phyloP scores from a whole-genome alignment of 176 grass and related monocot genomes.

The Oryza punctata region DNA sequence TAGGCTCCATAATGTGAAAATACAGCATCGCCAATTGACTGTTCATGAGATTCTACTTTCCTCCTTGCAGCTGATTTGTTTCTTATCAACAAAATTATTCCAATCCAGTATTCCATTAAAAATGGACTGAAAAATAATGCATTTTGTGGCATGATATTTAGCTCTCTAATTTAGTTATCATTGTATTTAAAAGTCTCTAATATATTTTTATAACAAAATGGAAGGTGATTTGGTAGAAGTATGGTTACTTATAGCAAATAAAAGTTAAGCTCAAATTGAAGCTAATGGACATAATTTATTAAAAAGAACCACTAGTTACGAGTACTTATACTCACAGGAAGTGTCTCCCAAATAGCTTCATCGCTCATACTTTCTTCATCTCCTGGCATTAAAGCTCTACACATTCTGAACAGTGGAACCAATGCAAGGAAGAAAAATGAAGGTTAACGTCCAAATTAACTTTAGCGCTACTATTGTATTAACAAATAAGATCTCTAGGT shows the following conservation, averaged over 20 bases:
- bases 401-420: constrained; percentile 75
- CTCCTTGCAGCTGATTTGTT: constrained; percentile 6
- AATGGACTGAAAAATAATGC: neutral
- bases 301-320: neutral
- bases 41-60: neutral
- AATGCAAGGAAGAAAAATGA: neutral
- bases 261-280: constrained; percentile 4
- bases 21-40: neutral
- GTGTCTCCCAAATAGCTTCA: constrained; percentile 92
- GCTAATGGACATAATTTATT: neutral
- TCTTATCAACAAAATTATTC: neutral
- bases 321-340: constrained; percentile 70
- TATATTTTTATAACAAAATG: neutral
- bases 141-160: neutral
- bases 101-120: neutral
- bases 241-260: neutral
- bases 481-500: neutral
- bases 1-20: neutral
- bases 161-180: neutral
- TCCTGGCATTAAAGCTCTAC: constrained; percentile 94
- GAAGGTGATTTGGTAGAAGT: neutral
- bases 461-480: constrained; percentile 16
- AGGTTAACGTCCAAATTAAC: constrained; percentile 8
- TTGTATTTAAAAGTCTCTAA: neutral
- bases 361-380: constrained; percentile 95